These are phyloP conservation scores for Botrytis porri DNA, from an alignment of 2,329 filamentous ascomycete species.

Conservation along the genomic window DNA sequence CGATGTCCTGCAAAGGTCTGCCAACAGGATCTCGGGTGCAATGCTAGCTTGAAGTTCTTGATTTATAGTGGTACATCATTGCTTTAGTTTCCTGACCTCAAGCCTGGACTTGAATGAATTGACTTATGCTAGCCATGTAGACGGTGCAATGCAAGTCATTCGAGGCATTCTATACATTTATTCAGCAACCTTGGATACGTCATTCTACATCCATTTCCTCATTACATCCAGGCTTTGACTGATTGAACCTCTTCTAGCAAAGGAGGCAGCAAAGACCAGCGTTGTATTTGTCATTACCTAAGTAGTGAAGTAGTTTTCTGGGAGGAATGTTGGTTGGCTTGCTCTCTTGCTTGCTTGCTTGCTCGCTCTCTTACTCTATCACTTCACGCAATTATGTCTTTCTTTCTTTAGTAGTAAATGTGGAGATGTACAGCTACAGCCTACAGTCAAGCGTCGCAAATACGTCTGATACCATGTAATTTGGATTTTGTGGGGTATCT, in stretches of 20 bases:
- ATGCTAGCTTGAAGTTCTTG: background rate
- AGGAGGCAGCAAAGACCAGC: background rate
- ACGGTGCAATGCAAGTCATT: background rate
- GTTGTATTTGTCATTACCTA: background rate
- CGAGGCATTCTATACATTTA: background rate
- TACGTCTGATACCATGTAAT: too few species aligned
- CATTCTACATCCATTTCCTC: background rate
- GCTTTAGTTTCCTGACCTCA: background rate
- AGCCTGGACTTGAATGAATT: background rate
- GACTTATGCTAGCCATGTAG: background rate
- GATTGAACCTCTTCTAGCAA: background rate
- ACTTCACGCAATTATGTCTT: too few species aligned
- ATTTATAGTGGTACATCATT: background rate
- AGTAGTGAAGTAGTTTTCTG: background rate
- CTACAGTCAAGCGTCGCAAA: too few species aligned
- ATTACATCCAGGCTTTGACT: background rate
- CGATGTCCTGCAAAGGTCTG: background rate
- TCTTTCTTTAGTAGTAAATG: too few species aligned
- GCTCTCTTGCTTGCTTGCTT: too few species aligned
- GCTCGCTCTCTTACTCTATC: background rate
- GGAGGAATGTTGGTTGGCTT: background rate
- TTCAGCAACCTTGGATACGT: background rate
- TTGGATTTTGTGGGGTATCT: too few species aligned
- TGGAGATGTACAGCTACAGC: too few species aligned
- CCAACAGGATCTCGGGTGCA: background rate